phyloP scores from a whole-genome alignment of 23 red algal genomes.

The Gracilaria domingensis region DNA sequence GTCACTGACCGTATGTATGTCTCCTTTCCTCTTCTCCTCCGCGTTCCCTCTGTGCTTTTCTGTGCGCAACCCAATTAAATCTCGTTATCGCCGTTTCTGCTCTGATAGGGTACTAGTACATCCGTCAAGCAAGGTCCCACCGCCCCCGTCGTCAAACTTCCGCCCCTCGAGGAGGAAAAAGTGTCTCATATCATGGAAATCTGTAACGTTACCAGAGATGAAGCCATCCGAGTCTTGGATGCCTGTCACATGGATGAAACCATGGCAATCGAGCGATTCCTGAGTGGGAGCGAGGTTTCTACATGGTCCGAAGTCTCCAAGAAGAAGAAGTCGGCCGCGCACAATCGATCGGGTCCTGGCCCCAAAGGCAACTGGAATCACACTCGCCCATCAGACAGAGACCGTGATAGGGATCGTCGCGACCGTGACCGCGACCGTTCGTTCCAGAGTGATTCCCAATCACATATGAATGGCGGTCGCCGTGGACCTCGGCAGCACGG shows the following conservation, averaged over 20 bases:
- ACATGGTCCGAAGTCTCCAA: constrained; percentile 72
- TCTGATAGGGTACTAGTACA: constrained; percentile 27
- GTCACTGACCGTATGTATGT: not conserved
- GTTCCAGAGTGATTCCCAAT: constrained; percentile 5
- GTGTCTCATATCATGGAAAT: constrained; percentile 68
- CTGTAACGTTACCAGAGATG: constrained; percentile 66
- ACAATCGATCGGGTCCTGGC: constrained; percentile 26
- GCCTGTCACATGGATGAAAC: constrained; percentile 71
- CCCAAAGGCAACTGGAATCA: constrained; percentile 15
- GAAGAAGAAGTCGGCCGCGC: constrained; percentile 60
- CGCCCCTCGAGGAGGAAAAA: constrained; percentile 58
- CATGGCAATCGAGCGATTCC: constrained; percentile 72
- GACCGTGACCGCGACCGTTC: constrained; percentile 47
- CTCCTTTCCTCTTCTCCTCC: not conserved
- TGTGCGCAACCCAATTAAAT: not conserved
- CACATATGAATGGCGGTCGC: constrained; percentile 39
- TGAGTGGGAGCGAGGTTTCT: constrained; percentile 55
- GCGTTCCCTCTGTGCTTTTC: not conserved
- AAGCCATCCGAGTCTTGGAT: constrained; percentile 64
- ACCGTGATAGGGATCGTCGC: constrained; percentile 57
- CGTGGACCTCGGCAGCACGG: constrained; percentile 43
- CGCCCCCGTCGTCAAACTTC: constrained; percentile 37
- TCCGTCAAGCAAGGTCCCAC: not conserved
- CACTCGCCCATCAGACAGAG: constrained; percentile 23
- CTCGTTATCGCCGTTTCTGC: not conserved